phyloP scores from a whole-genome alignment of 176 grass and related monocot genomes.

The Triticum monococcum region DNA sequence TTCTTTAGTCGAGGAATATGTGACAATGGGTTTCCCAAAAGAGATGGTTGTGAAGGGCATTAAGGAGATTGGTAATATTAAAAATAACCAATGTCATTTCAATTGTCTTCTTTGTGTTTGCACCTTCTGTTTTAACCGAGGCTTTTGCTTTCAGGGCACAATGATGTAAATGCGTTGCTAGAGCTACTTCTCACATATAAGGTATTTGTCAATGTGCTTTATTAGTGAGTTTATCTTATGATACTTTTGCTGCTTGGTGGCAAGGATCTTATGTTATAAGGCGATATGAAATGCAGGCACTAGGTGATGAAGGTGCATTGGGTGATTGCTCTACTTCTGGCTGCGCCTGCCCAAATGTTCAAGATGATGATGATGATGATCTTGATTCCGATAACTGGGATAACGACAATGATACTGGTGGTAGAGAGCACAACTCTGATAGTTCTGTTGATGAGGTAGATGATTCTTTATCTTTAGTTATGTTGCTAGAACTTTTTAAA shows the following conservation, averaged over 20 bases:
- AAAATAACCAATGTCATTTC: constrained; percentile 19
- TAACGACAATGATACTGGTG: constrained; percentile 25
- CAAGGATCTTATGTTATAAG: constrained; percentile 8
- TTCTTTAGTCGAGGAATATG: constrained; percentile 31
- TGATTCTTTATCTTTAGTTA: not conserved
- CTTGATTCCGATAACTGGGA: constrained; percentile 46
- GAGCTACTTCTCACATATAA: constrained; percentile 75
- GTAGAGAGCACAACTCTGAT: constrained; percentile 10
- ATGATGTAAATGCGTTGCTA: constrained; percentile 61
- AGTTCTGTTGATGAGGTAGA: constrained; percentile 72
- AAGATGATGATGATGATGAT: constrained; percentile 34
- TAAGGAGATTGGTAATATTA: constrained; percentile 45
- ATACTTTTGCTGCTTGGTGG: not conserved
- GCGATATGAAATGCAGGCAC: constrained; percentile 43
- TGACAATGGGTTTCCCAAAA: constrained; percentile 59
- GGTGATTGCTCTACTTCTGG: constrained; percentile 26
- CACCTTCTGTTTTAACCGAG: constrained; percentile 6
- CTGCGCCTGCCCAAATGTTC: constrained; percentile 11
- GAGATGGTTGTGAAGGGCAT: constrained; percentile 52
- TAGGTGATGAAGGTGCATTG: constrained; percentile 37
- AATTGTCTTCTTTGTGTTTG: constrained; percentile 25
- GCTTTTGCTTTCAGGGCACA: constrained; percentile 50
- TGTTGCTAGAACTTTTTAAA: not conserved
- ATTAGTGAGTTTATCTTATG: constrained; percentile 3
- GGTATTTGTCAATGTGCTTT: constrained; percentile 30